A percentile compares a stretch with the other conserved stretches of the same genome.
These are phyloP conservation scores for Rhododendron ferrugineum DNA, from an alignment of 148 eudicot genomes.

Conservation along the genomic window DNA sequence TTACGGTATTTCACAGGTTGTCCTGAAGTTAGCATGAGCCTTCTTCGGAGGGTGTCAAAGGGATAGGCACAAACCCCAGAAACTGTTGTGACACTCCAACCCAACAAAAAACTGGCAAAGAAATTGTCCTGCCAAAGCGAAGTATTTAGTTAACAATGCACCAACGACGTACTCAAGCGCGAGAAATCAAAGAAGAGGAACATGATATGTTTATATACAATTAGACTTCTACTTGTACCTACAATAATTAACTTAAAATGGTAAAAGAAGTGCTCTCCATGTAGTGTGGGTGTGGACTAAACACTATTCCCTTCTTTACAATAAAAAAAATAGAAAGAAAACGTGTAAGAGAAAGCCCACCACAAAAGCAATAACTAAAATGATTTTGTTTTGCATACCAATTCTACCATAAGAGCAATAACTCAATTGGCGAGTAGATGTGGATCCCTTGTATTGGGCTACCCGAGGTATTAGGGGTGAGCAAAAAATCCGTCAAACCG, in stretches of 20 bases:
- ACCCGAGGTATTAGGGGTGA: not conserved
- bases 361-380: not conserved
- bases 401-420: not conserved
- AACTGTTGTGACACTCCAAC: slow-evolving; percentile 81
- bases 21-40: slow-evolving; percentile 97
- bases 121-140: slow-evolving; percentile 65
- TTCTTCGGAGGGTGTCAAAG: slow-evolving; percentile 78
- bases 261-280: not conserved
- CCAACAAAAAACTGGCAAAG: slow-evolving; percentile 80
- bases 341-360: not conserved
- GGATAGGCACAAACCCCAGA: slow-evolving; percentile 92
- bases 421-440: not conserved
- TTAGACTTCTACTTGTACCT: not conserved
- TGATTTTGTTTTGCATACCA: not conserved
- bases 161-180: not conserved
- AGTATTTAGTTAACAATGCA: not conserved
- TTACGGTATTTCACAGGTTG: slow-evolving; percentile 61
- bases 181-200: not conserved
- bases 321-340: not conserved
- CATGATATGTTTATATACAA: not conserved
- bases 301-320: not conserved
- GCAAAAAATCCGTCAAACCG: too few relatives aligned
- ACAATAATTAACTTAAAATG: not conserved
- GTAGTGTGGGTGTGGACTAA: not conserved
- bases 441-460: not conserved